Evolutionary conservation across 306 rosid genomes (phyloP).

Genomic region (Quercus aquifolioides): DNA sequence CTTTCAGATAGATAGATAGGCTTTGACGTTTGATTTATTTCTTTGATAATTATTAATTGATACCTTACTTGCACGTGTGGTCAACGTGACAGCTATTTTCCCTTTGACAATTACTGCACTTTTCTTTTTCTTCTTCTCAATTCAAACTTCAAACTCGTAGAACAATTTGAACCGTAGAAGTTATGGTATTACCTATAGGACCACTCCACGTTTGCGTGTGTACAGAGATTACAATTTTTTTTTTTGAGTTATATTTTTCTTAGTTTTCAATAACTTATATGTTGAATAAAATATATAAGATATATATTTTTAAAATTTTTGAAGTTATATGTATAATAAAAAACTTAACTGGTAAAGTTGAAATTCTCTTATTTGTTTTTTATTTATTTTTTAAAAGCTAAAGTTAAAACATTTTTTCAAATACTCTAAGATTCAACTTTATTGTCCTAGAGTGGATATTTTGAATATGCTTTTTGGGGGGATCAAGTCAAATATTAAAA

Average conservation of each 20-base stretch:
- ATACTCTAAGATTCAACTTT: neutral
- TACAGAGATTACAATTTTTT: neutral
- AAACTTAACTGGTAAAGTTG: too few species aligned
- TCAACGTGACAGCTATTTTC: neutral
- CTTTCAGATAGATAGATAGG: constrained; percentile 9
- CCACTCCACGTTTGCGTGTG: neutral
- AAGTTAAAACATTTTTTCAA: too few species aligned
- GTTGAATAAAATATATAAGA: too few species aligned
- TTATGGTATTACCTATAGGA: neutral
- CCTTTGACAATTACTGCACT: neutral
- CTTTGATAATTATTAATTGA: too few species aligned
- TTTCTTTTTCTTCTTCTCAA: neutral
- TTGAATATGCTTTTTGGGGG: neutral
- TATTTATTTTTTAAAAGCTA: too few species aligned
- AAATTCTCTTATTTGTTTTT: too few species aligned
- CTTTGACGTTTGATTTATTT: neutral
- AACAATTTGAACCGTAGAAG: constrained; percentile 27
- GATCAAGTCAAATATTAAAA: neutral
- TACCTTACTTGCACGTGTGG: constrained; percentile 36
- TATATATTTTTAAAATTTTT: too few species aligned
- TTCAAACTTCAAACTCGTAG: neutral
- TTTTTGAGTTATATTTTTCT: too few species aligned
- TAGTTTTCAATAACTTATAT: too few species aligned
- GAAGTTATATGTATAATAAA: too few species aligned
- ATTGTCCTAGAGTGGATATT: neutral